phyloP scores from a whole-genome alignment of 2,329 filamentous ascomycete species.

The Diaporthe humulicola region DNA sequence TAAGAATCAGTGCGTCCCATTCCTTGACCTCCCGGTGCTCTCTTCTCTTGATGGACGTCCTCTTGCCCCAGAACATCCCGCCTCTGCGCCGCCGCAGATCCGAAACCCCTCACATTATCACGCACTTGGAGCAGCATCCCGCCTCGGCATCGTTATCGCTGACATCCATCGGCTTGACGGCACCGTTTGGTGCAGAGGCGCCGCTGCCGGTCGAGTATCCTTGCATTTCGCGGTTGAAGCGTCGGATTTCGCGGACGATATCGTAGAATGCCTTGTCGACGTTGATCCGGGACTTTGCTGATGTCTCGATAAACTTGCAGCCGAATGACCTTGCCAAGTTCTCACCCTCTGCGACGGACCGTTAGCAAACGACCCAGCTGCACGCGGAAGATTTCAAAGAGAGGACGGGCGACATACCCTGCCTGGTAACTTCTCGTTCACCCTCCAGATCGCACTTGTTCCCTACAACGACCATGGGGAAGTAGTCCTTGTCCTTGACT shows the following conservation, averaged over 20 bases:
- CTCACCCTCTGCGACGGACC: constrained; percentile 80
- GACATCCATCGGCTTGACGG: constrained; percentile 82
- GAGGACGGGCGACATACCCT: constrained; percentile 74
- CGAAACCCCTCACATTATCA: constrained; percentile 81
- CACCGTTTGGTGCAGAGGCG: constrained; percentile 72
- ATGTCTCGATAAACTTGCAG: constrained; percentile 99
- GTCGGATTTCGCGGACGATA: constrained; percentile 96
- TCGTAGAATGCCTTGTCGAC: constrained; percentile 99
- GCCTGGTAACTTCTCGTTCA: constrained; percentile 90
- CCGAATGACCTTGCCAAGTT: constrained; percentile 86
- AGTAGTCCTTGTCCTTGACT: constrained; percentile 99
- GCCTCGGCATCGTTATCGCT: constrained; percentile 75
- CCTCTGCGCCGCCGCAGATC: constrained; percentile 17
- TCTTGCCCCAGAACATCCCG: constrained; percentile 11
- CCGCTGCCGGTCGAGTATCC: constrained; percentile 82
- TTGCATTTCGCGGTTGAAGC: constrained; percentile 98
- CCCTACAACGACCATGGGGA: constrained; percentile 98
- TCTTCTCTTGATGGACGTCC: constrained; percentile 10
- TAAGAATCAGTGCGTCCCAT: constrained; percentile 20
- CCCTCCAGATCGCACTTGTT: constrained; percentile 99
- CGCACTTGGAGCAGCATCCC: constrained; percentile 88
- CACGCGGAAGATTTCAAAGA: constrained; percentile 25
- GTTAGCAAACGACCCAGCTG: constrained; percentile 35
- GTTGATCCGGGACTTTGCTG: constrained; percentile 97
- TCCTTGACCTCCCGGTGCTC: constrained; percentile 14